Conservation (phyloP, 129 eudicot species). For the Helianthus tuberosus region DNA sequence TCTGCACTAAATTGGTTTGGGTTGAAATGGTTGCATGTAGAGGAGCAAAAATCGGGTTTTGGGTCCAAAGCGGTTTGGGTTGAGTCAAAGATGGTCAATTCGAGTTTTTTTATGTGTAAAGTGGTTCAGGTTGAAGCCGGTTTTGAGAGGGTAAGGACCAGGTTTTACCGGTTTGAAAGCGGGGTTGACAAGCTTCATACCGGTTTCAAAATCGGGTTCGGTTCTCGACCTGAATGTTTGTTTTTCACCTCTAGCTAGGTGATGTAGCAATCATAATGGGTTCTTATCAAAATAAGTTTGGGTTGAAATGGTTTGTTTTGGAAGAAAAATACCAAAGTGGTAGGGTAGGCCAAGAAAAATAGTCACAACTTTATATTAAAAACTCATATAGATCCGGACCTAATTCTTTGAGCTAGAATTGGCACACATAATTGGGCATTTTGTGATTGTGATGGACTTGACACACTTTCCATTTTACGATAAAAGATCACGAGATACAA, state of each 20-base stretch:
- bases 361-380: not conserved
- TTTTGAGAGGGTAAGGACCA: too few relatives aligned
- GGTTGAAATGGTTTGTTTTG: too few relatives aligned
- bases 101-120: not conserved
- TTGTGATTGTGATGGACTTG: not conserved
- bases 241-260: too few relatives aligned
- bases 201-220: too few relatives aligned
- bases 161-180: too few relatives aligned
- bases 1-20: not conserved
- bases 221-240: too few relatives aligned
- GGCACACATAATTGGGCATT: not conserved
- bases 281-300: too few relatives aligned
- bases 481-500: not conserved
- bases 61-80: not conserved
- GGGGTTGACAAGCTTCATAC: too few relatives aligned
- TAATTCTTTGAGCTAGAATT: not conserved
- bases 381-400: not conserved
- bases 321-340: too few relatives aligned
- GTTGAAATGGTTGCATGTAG: not conserved
- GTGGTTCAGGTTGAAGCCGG: not conserved
- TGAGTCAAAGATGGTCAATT: not conserved
- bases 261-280: too few relatives aligned
- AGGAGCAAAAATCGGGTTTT: not conserved
- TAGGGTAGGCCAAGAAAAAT: not conserved
- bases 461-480: constrained; percentile 1